Base-by-base conservation (phyloP, 768 basidiomycete species). In the Ramaria rubella region DNA sequence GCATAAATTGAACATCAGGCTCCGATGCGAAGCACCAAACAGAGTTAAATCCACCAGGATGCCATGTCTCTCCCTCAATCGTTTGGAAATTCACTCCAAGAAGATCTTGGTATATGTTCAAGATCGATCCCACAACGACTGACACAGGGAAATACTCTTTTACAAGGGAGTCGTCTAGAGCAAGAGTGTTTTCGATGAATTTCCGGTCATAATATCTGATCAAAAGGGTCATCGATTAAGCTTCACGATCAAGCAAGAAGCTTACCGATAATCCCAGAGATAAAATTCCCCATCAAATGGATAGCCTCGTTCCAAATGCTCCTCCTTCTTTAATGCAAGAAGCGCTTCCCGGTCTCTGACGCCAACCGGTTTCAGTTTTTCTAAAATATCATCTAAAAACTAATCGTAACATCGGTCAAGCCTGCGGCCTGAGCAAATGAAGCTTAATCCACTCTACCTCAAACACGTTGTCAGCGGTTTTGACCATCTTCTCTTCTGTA, bases 71-170 rank as follows among this genome's bases (percentile, higher is more conserved):
- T 36, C 80, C 80, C 58, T 82, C 80, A 34, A 73, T 56, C 59
- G 75, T 72, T 40, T 58, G 19, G 62, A 93, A 91, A 56, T 75
- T 75, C 36, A 94, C 89, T 17, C 86, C 80, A 26, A 94, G 81
- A 19, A 94, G 72, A 55, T 82, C 82, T 68, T 92, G 88, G 69
- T 94, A 94, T 64, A 94, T 90, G 14, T 80, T 73, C 46, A 94
- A 75, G 63, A 94, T 90, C 3, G 85, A 77, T 5, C 89, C 87
- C 11, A 94, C 86, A 42, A 94, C 89, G 17, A 85, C 80, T 2
- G 82, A 75, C 2, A 93, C 92, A 0, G 90, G 90, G 79, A 94
- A 93, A 68, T 92, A 90, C 67, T 93, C 86, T 70, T 93, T 92
- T 61, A 94, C 82, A 12, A 85, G 73, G 60, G 79, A 79, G 61